Evolutionary conservation across 176 grass and related monocot species (phyloP), one percentile per base, ranked within the genome.

Genomic region (Carex littledalei): DNA sequence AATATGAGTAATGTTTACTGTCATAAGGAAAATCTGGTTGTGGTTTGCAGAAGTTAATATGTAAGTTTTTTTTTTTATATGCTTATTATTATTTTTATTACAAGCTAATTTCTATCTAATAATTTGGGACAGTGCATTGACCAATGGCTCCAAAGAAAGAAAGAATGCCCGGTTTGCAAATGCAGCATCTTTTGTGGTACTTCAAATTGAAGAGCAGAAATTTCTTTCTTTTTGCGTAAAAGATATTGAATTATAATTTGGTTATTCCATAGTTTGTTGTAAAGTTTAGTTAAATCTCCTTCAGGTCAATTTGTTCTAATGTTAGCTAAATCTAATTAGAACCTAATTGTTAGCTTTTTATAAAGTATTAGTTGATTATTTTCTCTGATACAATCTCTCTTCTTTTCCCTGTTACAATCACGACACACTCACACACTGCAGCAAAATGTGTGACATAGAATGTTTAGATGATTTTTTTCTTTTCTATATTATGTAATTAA

Each of bases 71-170:
- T 53, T 20, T 52, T 39, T 29, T 4, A 76, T 15, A 76, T 52
- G 20, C 20, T 53, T 20, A 6, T 17, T 39, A 70, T 34, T 73
- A 67, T 77, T 37, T 24, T 15, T 47, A 14, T 34, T 11, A 13
- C 52, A 10, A 20, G 18, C 41, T 84, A 22, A 77, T 59, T 75
- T 39, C 24, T 49, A 59, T 58, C 5, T 26, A 39, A 59, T 63
- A 29, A 22, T 52, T 83, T 21, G 78, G 45, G 39, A 81, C 87
- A 98, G 95, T 98, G 95, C 32, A 98, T 98, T 66, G 91, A 94
- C 52, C 79, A 85, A 78, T 98, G 95, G 95, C 88, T 98, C 50
- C 89, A 68, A 85, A 90, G 89, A 21, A 98, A 91, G 86, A 94
- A 89, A 47, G 76, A 86, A 13, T 98, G 95, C 57, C 91, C 92